Conservation (phyloP, 2,329 filamentous ascomycete species). For the Trichoderma pleuroti region DNA sequence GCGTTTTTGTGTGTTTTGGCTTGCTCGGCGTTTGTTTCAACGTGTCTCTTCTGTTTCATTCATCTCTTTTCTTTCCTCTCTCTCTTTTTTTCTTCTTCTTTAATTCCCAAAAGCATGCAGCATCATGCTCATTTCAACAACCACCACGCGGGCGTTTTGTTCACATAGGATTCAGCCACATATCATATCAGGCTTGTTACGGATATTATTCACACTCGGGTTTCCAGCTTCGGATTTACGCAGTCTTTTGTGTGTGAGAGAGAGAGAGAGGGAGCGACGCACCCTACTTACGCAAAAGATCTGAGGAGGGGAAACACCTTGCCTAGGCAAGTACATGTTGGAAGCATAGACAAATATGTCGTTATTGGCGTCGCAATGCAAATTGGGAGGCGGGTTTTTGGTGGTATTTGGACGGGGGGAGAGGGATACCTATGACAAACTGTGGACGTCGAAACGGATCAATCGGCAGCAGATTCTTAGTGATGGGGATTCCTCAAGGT, state of each 20-base stretch:
- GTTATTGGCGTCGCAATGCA: background rate
- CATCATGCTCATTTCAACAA: background rate
- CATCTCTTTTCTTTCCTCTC: background rate
- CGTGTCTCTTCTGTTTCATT: background rate
- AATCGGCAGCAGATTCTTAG: background rate
- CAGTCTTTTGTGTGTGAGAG: background rate
- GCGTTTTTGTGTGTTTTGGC: background rate
- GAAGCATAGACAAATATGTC: background rate
- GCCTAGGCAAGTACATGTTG: background rate
- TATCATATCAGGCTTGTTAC: slow-evolving; percentile 13
- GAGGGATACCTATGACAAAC: background rate
- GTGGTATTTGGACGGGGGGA: background rate
- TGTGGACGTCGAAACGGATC: background rate
- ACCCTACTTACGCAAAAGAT: background rate
- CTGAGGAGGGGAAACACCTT: background rate
- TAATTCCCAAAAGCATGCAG: background rate
- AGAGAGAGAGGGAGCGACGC: no score
- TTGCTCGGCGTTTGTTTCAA: slow-evolving; percentile 12
- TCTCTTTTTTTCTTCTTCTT: background rate
- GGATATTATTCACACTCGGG: background rate
- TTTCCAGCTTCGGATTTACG: background rate
- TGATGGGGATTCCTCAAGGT: background rate
- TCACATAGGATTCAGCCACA: slow-evolving; percentile 11
- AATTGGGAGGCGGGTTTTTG: background rate
- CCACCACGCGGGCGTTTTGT: slow-evolving; percentile 11